Evolutionary conservation across 257 asterid genomes (phyloP).

Genomic region (Solanum boliviense): DNA sequence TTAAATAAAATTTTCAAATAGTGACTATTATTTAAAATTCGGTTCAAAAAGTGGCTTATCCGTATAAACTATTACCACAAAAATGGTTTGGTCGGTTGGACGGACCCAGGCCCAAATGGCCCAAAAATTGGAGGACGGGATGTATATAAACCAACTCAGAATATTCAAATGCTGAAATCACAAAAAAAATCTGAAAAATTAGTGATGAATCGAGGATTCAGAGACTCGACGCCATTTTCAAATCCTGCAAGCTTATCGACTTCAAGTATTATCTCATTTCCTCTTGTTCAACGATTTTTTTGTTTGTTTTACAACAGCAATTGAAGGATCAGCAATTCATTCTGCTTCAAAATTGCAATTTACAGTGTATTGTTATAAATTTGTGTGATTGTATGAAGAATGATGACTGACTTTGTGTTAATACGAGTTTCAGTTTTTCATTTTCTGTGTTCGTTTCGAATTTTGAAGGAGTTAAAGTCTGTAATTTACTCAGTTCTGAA

Average conservation of each 20-base stretch:
- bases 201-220: conserved; percentile 19
- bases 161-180: background rate
- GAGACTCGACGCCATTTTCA: conserved; percentile 25
- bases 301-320: background rate
- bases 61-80: background rate
- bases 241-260: conserved; percentile 19
- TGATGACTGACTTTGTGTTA: background rate
- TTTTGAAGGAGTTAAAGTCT: background rate
- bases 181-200: background rate
- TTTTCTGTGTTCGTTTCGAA: background rate
- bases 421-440: background rate
- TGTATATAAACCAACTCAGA: background rate
- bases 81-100: background rate
- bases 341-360: background rate
- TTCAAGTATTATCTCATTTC: conserved; percentile 14
- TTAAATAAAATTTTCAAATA: background rate
- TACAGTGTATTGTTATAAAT: background rate
- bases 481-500: background rate
- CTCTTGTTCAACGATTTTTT: background rate
- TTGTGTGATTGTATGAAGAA: background rate
- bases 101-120: background rate
- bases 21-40: background rate
- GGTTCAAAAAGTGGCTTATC: background rate
- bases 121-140: background rate
- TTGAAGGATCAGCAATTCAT: background rate